Conservation (phyloP, 2,329 filamentous ascomycete genomes). For the Ophiostoma ips region DNA sequence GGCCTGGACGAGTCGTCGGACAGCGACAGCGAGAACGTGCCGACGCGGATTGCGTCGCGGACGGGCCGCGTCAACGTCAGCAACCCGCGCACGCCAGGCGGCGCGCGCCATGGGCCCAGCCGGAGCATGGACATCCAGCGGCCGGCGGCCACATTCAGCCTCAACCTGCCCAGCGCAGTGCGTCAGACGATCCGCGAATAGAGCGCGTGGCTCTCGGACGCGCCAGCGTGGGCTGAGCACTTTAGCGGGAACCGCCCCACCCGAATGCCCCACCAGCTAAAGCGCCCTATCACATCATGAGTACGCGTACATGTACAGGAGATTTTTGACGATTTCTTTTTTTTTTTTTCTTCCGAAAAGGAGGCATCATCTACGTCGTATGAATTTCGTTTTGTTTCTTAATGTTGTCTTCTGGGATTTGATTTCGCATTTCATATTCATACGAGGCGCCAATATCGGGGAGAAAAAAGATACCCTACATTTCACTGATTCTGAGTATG, state of each 20-base stretch:
- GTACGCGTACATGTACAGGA: too few species aligned
- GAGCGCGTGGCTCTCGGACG: background rate
- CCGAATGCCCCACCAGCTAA: too few species aligned
- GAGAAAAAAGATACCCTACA: too few species aligned
- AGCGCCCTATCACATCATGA: too few species aligned
- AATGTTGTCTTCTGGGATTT: constrained; percentile 2
- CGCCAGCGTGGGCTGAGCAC: background rate
- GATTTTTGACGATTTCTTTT: too few species aligned
- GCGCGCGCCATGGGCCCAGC: constrained; percentile 34
- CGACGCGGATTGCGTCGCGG: constrained; percentile 33
- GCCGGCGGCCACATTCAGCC: constrained; percentile 20
- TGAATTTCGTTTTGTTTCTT: too few species aligned
- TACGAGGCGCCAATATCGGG: too few species aligned
- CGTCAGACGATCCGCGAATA: background rate
- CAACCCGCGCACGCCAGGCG: constrained; percentile 41
- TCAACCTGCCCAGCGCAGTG: constrained; percentile 17
- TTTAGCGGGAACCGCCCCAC: too few species aligned
- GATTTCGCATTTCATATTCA: too few species aligned
- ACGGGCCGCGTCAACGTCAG: constrained; percentile 43
- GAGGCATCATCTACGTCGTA: too few species aligned
- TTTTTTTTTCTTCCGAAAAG: too few species aligned
- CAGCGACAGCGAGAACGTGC: constrained; percentile 23
- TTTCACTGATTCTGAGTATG: too few species aligned
- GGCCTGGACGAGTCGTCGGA: constrained; percentile 27
- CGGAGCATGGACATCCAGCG: constrained; percentile 42